phyloP scores from a whole-genome alignment of 768 basidiomycete species.

The Lactarius trivialis region DNA sequence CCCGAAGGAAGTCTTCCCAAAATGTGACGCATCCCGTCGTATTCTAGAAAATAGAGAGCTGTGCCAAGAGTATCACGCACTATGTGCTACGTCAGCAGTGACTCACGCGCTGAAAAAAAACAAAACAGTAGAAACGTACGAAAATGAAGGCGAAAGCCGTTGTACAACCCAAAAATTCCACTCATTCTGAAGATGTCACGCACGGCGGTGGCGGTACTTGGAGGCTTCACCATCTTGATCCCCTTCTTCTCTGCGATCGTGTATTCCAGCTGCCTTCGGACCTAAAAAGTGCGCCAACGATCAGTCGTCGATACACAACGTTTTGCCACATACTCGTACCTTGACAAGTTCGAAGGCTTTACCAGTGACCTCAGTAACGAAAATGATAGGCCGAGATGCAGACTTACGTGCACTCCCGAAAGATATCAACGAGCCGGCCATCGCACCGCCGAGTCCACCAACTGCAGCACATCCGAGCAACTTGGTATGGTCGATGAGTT shows the following conservation, averaged over 20 bases:
- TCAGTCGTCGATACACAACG: background rate
- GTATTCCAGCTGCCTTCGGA: slow-evolving; percentile 87
- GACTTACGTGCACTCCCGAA: slow-evolving; percentile 83
- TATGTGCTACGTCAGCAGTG: slow-evolving; percentile 27
- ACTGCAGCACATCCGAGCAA: slow-evolving; percentile 66
- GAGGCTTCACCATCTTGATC: slow-evolving; percentile 61
- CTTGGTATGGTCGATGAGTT: slow-evolving; percentile 51
- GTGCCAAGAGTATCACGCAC: slow-evolving; percentile 89
- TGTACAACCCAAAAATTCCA: slow-evolving; percentile 66
- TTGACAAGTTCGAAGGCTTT: slow-evolving; percentile 97
- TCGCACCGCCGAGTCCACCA: slow-evolving; percentile 75
- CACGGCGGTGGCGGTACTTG: slow-evolving; percentile 72
- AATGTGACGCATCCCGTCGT: slow-evolving; percentile 85
- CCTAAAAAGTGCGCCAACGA: slow-evolving; percentile 36
- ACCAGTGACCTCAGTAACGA: slow-evolving; percentile 19
- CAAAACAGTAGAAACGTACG: slow-evolving; percentile 37
- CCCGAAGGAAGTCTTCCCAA: slow-evolving; percentile 72
- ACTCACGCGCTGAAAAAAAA: background rate
- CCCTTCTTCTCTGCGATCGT: slow-evolving; percentile 82
- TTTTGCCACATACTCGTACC: slow-evolving; percentile 38
- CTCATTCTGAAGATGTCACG: slow-evolving; percentile 64
- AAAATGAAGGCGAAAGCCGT: slow-evolving; percentile 84
- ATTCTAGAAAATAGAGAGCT: slow-evolving; percentile 88
- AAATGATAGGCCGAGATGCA: background rate
- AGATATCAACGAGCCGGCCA: slow-evolving; percentile 85